Conservation (phyloP, 1,139 yeast genomes). For the Blastobotrys ciferrii region DNA sequence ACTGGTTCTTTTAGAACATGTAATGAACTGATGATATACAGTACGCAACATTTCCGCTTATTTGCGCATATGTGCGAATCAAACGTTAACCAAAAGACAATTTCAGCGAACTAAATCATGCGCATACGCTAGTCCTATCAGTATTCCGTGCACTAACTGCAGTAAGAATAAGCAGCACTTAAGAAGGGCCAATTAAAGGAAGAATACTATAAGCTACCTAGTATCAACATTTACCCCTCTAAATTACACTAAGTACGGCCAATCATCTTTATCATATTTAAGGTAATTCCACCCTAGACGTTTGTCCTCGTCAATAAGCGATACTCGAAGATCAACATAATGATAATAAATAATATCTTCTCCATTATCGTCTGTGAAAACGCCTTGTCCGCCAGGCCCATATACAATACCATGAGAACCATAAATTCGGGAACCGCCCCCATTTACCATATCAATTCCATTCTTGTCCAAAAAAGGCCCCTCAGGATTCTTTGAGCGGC, state of each 20-base stretch:
- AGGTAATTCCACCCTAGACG: slow-evolving; percentile 8
- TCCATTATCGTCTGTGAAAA: slow-evolving; percentile 9
- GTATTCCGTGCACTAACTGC: too few relatives aligned
- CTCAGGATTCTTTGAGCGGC: slow-evolving; percentile 9
- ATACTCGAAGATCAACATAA: slow-evolving; percentile 8
- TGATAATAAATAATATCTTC: slow-evolving; percentile 12
- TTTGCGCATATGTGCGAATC: too few relatives aligned
- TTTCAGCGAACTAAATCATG: too few relatives aligned
- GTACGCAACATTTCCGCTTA: too few relatives aligned
- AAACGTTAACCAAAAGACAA: too few relatives aligned
- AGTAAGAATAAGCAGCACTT: too few relatives aligned
- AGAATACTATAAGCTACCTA: too few relatives aligned
- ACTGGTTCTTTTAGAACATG: too few relatives aligned
- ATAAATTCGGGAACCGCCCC: slow-evolving; percentile 11
- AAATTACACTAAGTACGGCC: slow-evolving; percentile 10
- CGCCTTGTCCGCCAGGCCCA: slow-evolving; percentile 14
- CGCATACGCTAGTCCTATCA: too few relatives aligned
- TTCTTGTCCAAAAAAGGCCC: slow-evolving; percentile 13
- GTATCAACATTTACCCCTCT: neutral
- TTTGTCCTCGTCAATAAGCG: slow-evolving; percentile 5
- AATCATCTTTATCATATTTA: slow-evolving; percentile 8
- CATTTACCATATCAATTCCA: slow-evolving; percentile 11
- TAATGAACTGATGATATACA: too few relatives aligned
- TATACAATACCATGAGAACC: slow-evolving; percentile 10
- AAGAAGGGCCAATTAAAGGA: too few relatives aligned